Percentiles rank a stretch among this genome's conserved stretches.
phyloP scores from a whole-genome alignment of 2,329 filamentous ascomycete genomes.

The Tympanopsis confertula region DNA sequence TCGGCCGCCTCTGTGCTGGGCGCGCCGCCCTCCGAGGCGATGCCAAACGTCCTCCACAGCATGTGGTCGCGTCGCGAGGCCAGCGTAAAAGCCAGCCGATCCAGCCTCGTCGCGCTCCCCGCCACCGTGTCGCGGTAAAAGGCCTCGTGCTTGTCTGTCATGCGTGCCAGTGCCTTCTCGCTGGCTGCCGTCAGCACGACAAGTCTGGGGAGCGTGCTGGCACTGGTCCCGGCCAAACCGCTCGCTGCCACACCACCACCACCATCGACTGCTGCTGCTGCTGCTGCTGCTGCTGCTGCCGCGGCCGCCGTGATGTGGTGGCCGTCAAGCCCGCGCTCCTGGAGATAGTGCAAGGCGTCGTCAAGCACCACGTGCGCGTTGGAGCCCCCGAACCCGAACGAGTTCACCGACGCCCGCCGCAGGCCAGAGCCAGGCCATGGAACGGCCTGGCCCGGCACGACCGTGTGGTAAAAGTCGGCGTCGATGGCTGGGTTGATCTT shows the following conservation, averaged over 20 bases:
- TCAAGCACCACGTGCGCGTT: constrained; percentile 30
- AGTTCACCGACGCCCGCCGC: constrained; percentile 28
- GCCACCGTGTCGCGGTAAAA: constrained; percentile 9
- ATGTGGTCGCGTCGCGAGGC: constrained; percentile 12
- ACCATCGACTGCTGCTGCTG: too few relatives aligned
- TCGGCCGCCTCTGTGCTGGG: constrained; percentile 2
- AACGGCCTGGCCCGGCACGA: constrained; percentile 16
- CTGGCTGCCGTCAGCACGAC: constrained; percentile 16
- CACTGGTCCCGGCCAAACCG: not conserved
- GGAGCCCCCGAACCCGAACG: constrained; percentile 31
- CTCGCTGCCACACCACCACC: too few relatives aligned
- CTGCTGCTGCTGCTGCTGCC: constrained; percentile 1
- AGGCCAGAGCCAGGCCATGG: constrained; percentile 24
- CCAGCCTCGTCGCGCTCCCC: constrained; percentile 5
- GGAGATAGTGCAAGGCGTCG: constrained; percentile 7
- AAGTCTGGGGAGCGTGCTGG: constrained; percentile 5
- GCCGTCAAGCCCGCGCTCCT: constrained; percentile 3
- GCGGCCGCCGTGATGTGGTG: constrained; percentile 3
- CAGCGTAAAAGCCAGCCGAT: constrained; percentile 14
- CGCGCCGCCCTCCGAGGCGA: constrained; percentile 6
- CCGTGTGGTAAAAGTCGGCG: constrained; percentile 23
- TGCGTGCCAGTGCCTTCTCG: constrained; percentile 13
- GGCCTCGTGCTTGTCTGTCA: constrained; percentile 9
- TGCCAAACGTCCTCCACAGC: constrained; percentile 13
- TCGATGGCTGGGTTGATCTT: constrained; percentile 11